Evolutionary conservation across 768 basidiomycete species (phyloP), one percentile per base, ranked within the genome.

Genomic region (Lyophyllum atratum): DNA sequence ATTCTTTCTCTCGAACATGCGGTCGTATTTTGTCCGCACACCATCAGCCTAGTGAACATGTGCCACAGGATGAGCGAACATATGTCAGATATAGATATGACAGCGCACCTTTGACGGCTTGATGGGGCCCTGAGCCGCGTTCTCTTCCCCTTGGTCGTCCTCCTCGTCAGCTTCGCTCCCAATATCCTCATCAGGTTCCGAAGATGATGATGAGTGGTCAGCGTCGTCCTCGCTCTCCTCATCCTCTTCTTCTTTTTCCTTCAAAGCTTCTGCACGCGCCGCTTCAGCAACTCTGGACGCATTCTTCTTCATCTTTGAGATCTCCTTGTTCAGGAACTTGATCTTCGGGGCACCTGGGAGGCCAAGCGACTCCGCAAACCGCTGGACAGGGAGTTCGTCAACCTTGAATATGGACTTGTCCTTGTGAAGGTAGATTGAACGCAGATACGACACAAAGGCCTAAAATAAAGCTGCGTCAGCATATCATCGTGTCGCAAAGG

Each of bases 1-100:
- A 69, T 97, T 98, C 71, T 93, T 96, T 55, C 95, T 85, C 67
- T 92, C 90, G 69, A 98, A 98, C 95, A 99, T 98, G 51, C 93
- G 85, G 72, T 98, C 96, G 70, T 98, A 97, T 74, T 96, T 98
- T 2, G 96, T 98, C 49, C 91, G 85, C 0, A 90, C 87, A 42
- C 72, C 75, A 10, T 70, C 67, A 43, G 71, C 65, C 78, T 49
- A 7, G 11, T 15, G 43, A 19, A 45, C 45, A 14, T 48, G 45
- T 1, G 14, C 31, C 24, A 26, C 22, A 19, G 31, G 17, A 24
- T 31, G 7, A 52, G 46, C 34, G 37, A 44, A 28, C 24, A 47
- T n/a, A 21, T 39, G 26, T 24, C 12, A 2, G 26, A 28, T 50
- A 34, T 15, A 12, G 39, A 59, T 37, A 15, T 25, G 4, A 34